Base-by-base conservation (phyloP, 2,329 filamentous ascomycete species). In the Fusarium compactum region DNA sequence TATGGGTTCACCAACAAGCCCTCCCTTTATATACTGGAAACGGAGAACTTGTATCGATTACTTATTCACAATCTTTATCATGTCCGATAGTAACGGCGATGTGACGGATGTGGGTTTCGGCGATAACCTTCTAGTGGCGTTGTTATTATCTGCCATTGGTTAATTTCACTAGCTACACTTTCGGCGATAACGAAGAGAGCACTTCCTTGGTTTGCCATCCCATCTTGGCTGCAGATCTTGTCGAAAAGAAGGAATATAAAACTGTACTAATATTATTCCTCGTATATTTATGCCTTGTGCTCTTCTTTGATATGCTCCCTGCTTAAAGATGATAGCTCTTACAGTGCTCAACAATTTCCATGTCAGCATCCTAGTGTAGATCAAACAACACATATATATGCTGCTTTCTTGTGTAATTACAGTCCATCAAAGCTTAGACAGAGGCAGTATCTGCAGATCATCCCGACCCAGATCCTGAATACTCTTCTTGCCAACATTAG, bases 401-500 rank as follows among this genome's bases (percentile, higher is more conserved):
- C 14, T 22, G 5, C 14, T 44, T 3, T 22, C 6, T 22, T 4
- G 20, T 44, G 14, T 44, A 40, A 38, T 3, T 8, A 22, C 14
- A 27, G 8, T 20, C 14, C 1, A 5, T 47, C 30, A 70, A 11
- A 73, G 45, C 15, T 69, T 74, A 0, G 52, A 57, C 1, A 52
- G 41, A 0, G 57, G 57, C 6, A 65, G 44, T 20, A 67, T 44
- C 43, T 72, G 71, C 20, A 74, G 62, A 43, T 74, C 71, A 14
- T 72, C 67, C 2, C 67, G 57, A 4, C 51, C 30, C 34, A 74
- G 45, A 8, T 74, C 71, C 6, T 16, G 34, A 12, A 85, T 74
- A 20, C 70, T 82, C 75, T 80, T 76, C 58, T 87, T 85, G 0
- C 88, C 87, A 5, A 83, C 79, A 48, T 89, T 76, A 3, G 85